phyloP scores from a whole-genome alignment of 169 alveolate genomes.

The Toxoplasma gondii region DNA sequence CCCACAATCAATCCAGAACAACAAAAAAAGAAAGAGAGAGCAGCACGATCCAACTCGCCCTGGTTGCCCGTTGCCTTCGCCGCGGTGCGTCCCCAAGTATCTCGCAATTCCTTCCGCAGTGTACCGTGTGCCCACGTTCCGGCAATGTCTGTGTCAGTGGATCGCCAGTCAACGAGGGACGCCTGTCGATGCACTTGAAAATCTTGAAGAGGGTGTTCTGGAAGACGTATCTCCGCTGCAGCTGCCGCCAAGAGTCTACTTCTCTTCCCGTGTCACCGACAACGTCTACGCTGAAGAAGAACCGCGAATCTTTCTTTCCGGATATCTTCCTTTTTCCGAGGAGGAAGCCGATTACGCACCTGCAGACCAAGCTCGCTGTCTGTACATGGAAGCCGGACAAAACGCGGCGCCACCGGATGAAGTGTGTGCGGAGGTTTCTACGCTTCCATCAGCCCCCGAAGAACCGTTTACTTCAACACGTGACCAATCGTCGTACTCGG shows the following conservation, averaged over 20 bases:
- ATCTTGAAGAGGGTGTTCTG: background rate
- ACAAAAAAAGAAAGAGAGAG: background rate
- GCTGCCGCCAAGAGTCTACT: background rate
- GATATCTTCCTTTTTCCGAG: background rate
- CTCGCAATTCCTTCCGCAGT: background rate
- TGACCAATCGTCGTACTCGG: too few species aligned
- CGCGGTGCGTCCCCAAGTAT: constrained; percentile 25
- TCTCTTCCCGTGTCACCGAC: constrained; percentile 11
- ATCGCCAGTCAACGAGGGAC: constrained; percentile 14
- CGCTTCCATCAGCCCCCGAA: background rate
- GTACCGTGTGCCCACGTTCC: constrained; percentile 19
- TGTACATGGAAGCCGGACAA: background rate
- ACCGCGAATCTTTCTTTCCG: background rate
- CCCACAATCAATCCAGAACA: background rate
- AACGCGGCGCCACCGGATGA: background rate
- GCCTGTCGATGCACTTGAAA: background rate
- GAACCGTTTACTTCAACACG: background rate
- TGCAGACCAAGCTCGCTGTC: background rate
- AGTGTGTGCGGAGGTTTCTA: background rate
- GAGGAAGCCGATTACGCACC: background rate
- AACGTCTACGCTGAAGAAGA: background rate
- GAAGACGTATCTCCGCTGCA: background rate
- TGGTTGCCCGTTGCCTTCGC: background rate
- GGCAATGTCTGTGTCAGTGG: background rate
- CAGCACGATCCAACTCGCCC: constrained; percentile 1